Conservation (phyloP, 2,329 filamentous ascomycete species). For the Coniochaeta sp. region DNA sequence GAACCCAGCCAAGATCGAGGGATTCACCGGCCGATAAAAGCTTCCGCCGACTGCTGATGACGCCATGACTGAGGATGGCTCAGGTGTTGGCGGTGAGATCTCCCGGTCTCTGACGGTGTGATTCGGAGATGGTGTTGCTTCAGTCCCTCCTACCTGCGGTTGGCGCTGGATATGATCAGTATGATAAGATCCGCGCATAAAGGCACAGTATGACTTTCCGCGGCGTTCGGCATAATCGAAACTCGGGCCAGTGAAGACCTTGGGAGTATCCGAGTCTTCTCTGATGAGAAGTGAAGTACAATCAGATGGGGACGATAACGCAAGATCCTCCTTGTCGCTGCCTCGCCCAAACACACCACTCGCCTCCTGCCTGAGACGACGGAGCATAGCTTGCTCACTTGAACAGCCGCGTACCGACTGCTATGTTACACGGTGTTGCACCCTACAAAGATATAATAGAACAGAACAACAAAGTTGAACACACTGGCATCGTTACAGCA, state of each 20-base stretch:
- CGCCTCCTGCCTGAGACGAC: conserved; percentile 15
- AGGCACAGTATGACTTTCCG: not conserved
- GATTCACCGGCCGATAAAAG: conserved; percentile 21
- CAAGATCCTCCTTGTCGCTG: not conserved
- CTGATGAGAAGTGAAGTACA: not conserved
- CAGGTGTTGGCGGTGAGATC: not conserved
- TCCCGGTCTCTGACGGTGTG: not conserved
- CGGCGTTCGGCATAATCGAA: not conserved
- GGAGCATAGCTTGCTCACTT: conserved; percentile 13
- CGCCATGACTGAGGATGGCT: conserved; percentile 18
- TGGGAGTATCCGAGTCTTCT: not conserved
- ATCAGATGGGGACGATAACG: not conserved
- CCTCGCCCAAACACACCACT: conserved; percentile 11
- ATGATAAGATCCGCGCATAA: not conserved
- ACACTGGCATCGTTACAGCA: no score
- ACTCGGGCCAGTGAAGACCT: not conserved
- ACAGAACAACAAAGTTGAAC: no score
- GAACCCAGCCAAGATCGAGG: conserved; percentile 22
- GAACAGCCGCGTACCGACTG: not conserved
- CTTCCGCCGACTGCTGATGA: conserved; percentile 11
- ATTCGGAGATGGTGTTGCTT: not conserved
- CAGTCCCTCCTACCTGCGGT: not conserved
- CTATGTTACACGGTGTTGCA: not conserved
- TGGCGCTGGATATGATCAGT: not conserved
- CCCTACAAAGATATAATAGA: not conserved